Evolutionary conservation across 2,329 filamentous ascomycete species (phyloP).

Genomic region (Camptophora hylomeconis): DNA sequence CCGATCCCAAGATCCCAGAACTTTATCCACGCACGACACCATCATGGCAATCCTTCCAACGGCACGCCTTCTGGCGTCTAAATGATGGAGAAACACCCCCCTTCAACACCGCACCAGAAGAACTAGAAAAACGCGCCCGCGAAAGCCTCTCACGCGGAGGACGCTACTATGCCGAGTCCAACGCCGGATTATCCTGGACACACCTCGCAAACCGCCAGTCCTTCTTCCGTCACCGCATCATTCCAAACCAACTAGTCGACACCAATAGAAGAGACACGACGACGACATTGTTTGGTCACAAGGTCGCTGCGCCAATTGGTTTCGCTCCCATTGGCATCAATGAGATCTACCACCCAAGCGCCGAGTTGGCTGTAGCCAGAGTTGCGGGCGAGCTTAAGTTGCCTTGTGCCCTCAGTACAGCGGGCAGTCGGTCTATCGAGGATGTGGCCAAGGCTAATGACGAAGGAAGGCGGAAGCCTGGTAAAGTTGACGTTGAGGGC

Average conservation of each 20-base stretch:
- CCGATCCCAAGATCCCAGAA: constrained; percentile 40
- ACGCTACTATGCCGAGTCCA: constrained; percentile 33
- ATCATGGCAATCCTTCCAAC: constrained; percentile 42
- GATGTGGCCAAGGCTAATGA: constrained; percentile 45
- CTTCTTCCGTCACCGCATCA: constrained; percentile 51
- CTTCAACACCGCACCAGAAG: constrained; percentile 42
- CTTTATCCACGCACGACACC: constrained; percentile 37
- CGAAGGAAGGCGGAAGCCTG: constrained; percentile 16
- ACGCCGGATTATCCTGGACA: constrained; percentile 26
- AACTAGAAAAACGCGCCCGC: constrained; percentile 46
- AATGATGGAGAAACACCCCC: constrained; percentile 37
- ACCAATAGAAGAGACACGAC: constrained; percentile 45
- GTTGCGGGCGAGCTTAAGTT: constrained; percentile 47
- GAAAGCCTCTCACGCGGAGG: constrained; percentile 44
- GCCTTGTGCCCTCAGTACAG: constrained; percentile 47
- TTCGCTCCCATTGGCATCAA: constrained; percentile 55
- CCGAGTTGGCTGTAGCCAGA: constrained; percentile 46
- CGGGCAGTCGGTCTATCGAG: constrained; percentile 44
- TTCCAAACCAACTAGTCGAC: constrained; percentile 49
- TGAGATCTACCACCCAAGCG: constrained; percentile 47
- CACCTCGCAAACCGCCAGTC: constrained; percentile 48
- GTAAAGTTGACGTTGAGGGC: constrained; percentile 16
- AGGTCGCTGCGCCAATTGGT: constrained; percentile 47
- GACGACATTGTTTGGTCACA: constrained; percentile 47
- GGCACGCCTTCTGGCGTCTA: constrained; percentile 41